phyloP scores from a whole-genome alignment of 2,329 filamentous ascomycete genomes.

The Elsinoe necatrix region DNA sequence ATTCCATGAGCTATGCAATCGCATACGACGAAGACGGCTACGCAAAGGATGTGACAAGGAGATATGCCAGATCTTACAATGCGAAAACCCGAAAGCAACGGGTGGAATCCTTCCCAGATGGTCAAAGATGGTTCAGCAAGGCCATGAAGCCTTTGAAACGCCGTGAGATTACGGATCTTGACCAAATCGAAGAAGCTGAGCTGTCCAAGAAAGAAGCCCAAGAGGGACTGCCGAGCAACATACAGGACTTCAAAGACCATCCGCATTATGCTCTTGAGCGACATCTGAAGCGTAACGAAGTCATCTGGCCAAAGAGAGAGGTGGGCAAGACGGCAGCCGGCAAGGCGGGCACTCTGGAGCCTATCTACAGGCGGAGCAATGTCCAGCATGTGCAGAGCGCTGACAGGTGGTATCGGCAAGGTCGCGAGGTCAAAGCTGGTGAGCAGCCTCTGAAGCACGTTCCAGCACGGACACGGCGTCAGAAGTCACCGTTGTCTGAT shows the following conservation, averaged over 20 bases:
- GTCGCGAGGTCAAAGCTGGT: conserved; percentile 65
- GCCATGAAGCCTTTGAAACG: conserved; percentile 40
- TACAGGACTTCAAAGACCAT: conserved; percentile 35
- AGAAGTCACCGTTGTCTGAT: conserved; percentile 29
- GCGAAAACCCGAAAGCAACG: conserved; percentile 77
- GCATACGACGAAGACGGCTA: conserved; percentile 74
- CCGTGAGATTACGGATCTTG: conserved; percentile 46
- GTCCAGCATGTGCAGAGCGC: conserved; percentile 69
- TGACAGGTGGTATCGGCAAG: conserved; percentile 86
- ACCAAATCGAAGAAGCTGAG: conserved; percentile 76
- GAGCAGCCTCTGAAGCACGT: conserved; percentile 75
- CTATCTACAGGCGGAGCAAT: conserved; percentile 73
- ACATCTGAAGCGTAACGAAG: conserved; percentile 75
- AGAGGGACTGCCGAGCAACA: conserved; percentile 50
- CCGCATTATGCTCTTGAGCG: conserved; percentile 61
- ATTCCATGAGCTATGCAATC: conserved; percentile 73
- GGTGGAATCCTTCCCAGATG: conserved; percentile 58
- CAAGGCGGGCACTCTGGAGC: conserved; percentile 50
- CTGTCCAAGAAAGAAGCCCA: conserved; percentile 60
- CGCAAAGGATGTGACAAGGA: conserved; percentile 74
- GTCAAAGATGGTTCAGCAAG: conserved; percentile 48
- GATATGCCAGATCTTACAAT: conserved; percentile 82
- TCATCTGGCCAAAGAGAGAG: conserved; percentile 62
- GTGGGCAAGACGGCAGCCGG: conserved; percentile 72
- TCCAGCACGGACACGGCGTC: conserved; percentile 25